These are phyloP conservation scores for Hymenoscyphus infarciens DNA, from an alignment of 2,329 filamentous ascomycete genomes.

Conservation along the genomic window DNA sequence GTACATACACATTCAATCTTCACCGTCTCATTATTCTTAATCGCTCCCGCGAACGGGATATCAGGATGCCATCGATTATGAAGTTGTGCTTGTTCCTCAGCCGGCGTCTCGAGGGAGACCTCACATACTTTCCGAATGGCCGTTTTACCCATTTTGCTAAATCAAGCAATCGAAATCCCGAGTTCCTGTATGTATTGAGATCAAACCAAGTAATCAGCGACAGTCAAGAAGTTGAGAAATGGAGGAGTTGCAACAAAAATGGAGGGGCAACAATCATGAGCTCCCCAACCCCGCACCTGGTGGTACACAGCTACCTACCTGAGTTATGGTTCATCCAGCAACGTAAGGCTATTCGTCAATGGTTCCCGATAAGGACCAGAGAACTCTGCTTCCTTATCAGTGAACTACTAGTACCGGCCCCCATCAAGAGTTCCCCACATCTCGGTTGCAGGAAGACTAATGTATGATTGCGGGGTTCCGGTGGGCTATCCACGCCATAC, in stretches of 20 bases:
- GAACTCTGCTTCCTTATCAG: neutral
- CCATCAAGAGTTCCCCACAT: neutral
- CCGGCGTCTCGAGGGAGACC: constrained; percentile 69
- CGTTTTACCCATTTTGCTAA: constrained; percentile 42
- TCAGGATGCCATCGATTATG: constrained; percentile 95
- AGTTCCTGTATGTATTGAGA: no score
- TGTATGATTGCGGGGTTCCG: neutral
- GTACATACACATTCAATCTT: constrained; percentile 74
- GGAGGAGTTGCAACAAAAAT: no score
- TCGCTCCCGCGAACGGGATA: constrained; percentile 68
- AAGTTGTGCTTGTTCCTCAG: constrained; percentile 63
- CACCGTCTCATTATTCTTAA: constrained; percentile 81
- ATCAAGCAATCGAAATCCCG: no score
- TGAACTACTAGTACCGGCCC: neutral
- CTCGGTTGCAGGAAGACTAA: neutral
- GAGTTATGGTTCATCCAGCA: neutral
- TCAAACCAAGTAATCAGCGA: no score
- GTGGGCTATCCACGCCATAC: no score
- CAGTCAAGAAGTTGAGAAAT: no score
- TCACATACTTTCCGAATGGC: constrained; percentile 69
- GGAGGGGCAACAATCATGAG: neutral
- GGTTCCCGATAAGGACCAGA: neutral
- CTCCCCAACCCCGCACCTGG: no score
- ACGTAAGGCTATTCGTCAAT: neutral
- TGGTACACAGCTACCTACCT: neutral